Base-by-base conservation (phyloP, 169 alveolate genomes). In the Plasmodium ovale region DNA sequence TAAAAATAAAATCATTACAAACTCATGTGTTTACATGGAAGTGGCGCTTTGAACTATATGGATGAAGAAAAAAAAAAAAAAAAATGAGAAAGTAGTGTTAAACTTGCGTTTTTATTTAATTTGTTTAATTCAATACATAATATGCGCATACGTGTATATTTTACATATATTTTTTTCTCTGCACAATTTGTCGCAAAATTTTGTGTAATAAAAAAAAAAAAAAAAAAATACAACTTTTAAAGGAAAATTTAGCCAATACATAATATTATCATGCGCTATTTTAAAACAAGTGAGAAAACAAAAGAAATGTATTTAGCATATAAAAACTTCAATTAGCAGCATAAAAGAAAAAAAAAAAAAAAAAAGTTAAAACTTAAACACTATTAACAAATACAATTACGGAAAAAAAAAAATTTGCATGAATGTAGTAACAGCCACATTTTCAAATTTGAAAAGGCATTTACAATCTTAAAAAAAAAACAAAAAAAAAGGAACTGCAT, bases 71-170 rank as follows among this genome's bases (percentile, higher is more conserved):
- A 19, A 60, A 60, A 60, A 37, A 33, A 60, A 60, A 37, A 60
- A 21, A 60, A 60, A 60, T 60, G 49, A 16, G 42, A 25, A 33
- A 44, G 42, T 2, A 9, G 71, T 16, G 71, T 60, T 60, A 60
- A 6, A 12, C 3, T 60, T 60, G 4, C 60, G n/a, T 51, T 10
- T 51, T 6, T 10, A 3, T 51, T 51, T n/a, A 51, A 51, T 10
- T 21, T 6, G n/a, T 51, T 51, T 51, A 51, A 10, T 6, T 51
- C n/a, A 10, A 14, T 51, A 51, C 19, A n/a, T 51, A 3, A 7
- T 51, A 21, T 25, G 14, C 12, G 1, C 58, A 47, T 49, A n/a
- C 29, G n/a, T 12, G 14, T 35, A 7, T 9, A 29, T 33, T 65
- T 23, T 65, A 37, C 27, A 27, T 65, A 35, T 33, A 16, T 62